Evolutionary conservation across 179 eudicot species (phyloP).

Genomic region (Spinacia oleracea): DNA sequence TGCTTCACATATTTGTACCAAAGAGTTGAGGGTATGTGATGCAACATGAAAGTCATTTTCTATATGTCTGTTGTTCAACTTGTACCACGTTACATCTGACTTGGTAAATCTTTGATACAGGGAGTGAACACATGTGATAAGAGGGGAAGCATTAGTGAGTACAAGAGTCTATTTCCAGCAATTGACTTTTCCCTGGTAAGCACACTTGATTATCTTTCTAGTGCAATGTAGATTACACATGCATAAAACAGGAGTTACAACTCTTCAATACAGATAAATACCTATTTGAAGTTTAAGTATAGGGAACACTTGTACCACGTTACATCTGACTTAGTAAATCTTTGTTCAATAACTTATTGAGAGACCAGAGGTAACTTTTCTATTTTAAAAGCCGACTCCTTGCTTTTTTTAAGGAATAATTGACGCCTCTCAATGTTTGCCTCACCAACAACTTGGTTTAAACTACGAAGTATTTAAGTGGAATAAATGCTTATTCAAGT

Average conservation of each 20-base stretch:
- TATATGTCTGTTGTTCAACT: neutral
- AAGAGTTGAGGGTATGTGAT: neutral
- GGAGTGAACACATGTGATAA: slow-evolving; percentile 33
- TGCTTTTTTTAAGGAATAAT: no score
- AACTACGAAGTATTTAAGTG: no score
- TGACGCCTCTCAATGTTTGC: no score
- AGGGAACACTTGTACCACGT: neutral
- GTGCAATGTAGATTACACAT: neutral
- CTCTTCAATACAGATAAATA: neutral
- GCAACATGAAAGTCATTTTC: neutral
- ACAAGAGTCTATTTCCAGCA: slow-evolving; percentile 28
- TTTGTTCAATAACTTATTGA: neutral
- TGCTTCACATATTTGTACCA: neutral
- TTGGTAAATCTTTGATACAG: slow-evolving; percentile 14
- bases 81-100: neutral
- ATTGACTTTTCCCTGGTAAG: slow-evolving; percentile 33
- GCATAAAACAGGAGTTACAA: neutral
- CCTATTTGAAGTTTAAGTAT: neutral
- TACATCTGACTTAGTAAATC: neutral
- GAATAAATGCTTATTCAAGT: neutral
- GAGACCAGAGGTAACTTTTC: no score
- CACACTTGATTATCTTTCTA: neutral
- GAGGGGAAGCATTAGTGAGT: slow-evolving; percentile 32
- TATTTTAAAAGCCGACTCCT: no score
- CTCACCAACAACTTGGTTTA: no score